Percentiles rank a stretch among this genome's conserved stretches.
Conservation (phyloP, 1,284 basidiomycete species). For the Takashimella koratensis region DNA sequence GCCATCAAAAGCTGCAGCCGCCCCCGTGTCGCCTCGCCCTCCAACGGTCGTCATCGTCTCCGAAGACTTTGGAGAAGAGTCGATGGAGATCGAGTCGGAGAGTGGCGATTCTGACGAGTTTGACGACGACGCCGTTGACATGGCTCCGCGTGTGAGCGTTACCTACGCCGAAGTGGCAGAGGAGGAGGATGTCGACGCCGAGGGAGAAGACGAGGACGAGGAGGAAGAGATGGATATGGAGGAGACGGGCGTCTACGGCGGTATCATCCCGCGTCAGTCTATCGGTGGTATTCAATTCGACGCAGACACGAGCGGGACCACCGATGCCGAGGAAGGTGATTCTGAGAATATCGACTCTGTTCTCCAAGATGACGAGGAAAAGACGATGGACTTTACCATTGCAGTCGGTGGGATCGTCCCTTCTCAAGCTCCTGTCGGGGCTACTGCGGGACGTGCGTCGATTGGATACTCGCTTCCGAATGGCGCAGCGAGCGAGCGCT, state of each 20-base stretch:
- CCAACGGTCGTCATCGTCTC: constrained; percentile 12
- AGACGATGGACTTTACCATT: constrained; percentile 51
- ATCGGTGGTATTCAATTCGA: constrained; percentile 15
- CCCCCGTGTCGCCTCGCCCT: background rate
- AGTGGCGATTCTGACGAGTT: constrained; percentile 23
- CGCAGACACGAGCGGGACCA: constrained; percentile 9
- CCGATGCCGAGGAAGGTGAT: constrained; percentile 11
- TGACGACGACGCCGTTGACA: constrained; percentile 14
- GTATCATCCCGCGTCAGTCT: constrained; percentile 31
- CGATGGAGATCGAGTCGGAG: constrained; percentile 55
- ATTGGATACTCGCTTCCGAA: constrained; percentile 44
- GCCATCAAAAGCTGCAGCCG: background rate
- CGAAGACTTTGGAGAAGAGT: constrained; percentile 57
- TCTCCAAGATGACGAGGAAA: constrained; percentile 37
- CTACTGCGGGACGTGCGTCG: constrained; percentile 30
- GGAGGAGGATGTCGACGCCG: constrained; percentile 20
- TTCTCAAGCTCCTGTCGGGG: constrained; percentile 34
- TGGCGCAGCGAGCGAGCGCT: constrained; percentile 10
- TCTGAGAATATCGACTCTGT: constrained; percentile 6
- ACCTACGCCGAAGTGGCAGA: background rate
- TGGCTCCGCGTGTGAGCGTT: background rate
- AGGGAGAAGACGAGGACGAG: constrained; percentile 23
- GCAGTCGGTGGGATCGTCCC: constrained; percentile 48
- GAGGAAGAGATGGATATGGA: constrained; percentile 46
- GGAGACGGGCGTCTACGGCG: constrained; percentile 40